Evolutionary conservation across 805 yeast genomes (phyloP), one percentile per base, ranked within the genome.

Genomic region (Saturnispora ahearnii): DNA sequence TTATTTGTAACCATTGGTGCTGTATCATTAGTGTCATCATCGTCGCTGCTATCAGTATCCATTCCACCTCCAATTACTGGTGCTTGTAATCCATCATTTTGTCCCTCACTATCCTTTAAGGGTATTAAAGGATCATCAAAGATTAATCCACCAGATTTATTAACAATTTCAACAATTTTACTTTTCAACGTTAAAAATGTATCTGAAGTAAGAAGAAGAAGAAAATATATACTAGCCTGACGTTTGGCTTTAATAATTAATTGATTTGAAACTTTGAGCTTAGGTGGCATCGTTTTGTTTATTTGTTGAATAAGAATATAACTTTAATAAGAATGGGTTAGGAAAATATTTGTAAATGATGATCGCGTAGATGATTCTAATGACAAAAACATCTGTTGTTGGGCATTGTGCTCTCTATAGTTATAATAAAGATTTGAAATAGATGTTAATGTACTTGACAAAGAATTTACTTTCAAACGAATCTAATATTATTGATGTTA

Each of bases 141-240:
- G n/a, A 50, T 55, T 34, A 75, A 57, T 0, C 84, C 84, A 2
- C 84, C 84, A 0, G 78, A 67, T 2, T 62, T 53, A 50, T 72
- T 70, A 26, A 80, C 69, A 26, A 73, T 69, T 5, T 59, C 56
- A 1, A 62, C 61, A 24, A 79, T 63, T 18, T 59, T 48, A 3
- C 52, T 48, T 46, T 67, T 66, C 21, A 71, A 48, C 2, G 58
- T 62, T 1, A 48, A 43, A 10, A 62, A 50, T 3, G 63, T 61
- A 3, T 61, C 59, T 22, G 57, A 55, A 1, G 55, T 47, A 2
- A 59, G 46, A 1, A 64, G 50, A 0, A 62, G 54, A 22, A 70
- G 52, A 45, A 70, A 62, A 34, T 66, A 63, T 3, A 71, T 67
- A 45, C 63, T 62, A 4, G 67, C 57, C 46, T 65, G 64, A 50